These are phyloP conservation scores for Trypanosoma mega DNA, from an alignment of 208 protist species.

Conservation along the genomic window DNA sequence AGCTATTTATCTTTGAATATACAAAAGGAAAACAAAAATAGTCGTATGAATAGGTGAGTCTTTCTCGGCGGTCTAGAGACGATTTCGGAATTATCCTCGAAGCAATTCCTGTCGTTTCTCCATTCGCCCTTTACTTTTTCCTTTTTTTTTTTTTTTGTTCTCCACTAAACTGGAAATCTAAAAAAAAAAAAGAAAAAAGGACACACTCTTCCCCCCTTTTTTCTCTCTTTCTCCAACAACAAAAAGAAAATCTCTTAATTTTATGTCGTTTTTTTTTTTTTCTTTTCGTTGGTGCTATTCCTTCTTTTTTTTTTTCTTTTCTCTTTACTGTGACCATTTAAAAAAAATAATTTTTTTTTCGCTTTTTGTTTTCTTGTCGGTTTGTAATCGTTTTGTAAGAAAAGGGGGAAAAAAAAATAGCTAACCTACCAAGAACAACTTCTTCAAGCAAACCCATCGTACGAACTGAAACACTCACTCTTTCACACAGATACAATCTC, in stretches of 20 bases:
- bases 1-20: too few relatives aligned
- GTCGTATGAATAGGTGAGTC: too few relatives aligned
- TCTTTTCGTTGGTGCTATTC: conserved; percentile 10
- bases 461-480: too few relatives aligned
- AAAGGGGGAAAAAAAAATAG: too few relatives aligned
- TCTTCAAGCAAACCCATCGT: too few relatives aligned
- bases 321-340: conserved; percentile 5
- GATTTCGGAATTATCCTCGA: too few relatives aligned
- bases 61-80: too few relatives aligned
- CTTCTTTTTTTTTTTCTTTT: not conserved
- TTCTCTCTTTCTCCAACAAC: not conserved
- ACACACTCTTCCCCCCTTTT: not conserved
- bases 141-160: not conserved
- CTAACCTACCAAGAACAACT: too few relatives aligned
- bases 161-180: conserved; percentile 1
- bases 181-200: not conserved
- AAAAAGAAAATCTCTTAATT: not conserved
- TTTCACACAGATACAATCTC: too few relatives aligned
- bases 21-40: too few relatives aligned
- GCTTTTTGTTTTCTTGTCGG: conserved; percentile 13
- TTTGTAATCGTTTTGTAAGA: not conserved
- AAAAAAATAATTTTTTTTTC: conserved; percentile 18
- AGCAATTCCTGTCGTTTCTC: too few relatives aligned
- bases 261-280: conserved; percentile 16
- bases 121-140: not conserved